Conservation (phyloP, 129 eudicot species). For the Mikania micrantha region DNA sequence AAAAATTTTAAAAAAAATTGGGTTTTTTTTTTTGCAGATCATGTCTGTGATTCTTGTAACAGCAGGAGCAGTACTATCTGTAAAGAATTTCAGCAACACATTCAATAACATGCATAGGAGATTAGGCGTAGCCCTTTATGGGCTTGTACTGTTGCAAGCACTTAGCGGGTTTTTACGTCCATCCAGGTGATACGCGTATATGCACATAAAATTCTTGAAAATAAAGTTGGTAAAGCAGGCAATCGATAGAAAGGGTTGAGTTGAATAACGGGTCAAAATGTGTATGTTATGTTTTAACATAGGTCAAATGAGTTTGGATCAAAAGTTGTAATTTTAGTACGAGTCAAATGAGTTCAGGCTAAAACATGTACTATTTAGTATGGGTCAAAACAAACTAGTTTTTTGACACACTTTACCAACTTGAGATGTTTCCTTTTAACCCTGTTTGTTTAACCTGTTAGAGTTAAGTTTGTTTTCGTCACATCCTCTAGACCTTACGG, state of each 20-base stretch:
- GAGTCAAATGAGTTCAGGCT: background rate
- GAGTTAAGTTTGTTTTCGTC: no score
- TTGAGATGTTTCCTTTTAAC: background rate
- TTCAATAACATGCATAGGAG: slow-evolving; percentile 80
- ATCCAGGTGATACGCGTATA: slow-evolving; percentile 35
- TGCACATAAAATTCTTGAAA: background rate
- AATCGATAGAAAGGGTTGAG: no score
- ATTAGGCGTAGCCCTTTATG: slow-evolving; percentile 74
- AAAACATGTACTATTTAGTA: background rate
- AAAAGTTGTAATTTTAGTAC: no score
- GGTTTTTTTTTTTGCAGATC: slow-evolving; percentile 34
- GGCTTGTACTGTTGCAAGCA: slow-evolving; percentile 60
- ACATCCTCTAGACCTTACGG: no score
- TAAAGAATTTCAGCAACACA: slow-evolving; percentile 64
- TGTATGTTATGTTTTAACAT: no score
- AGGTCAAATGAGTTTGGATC: background rate
- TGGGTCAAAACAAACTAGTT: background rate
- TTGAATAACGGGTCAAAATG: no score
- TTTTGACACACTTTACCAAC: background rate
- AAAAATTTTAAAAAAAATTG: background rate
- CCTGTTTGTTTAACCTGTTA: background rate
- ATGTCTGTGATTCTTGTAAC: slow-evolving; percentile 55
- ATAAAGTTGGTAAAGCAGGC: background rate
- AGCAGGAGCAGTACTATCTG: slow-evolving; percentile 63
- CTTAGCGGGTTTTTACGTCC: slow-evolving; percentile 65